Evolutionary conservation across 192 early-diverging fungal genomes (phyloP), one percentile per base, ranked within the genome.

Genomic region (Coemansia sp.): DNA sequence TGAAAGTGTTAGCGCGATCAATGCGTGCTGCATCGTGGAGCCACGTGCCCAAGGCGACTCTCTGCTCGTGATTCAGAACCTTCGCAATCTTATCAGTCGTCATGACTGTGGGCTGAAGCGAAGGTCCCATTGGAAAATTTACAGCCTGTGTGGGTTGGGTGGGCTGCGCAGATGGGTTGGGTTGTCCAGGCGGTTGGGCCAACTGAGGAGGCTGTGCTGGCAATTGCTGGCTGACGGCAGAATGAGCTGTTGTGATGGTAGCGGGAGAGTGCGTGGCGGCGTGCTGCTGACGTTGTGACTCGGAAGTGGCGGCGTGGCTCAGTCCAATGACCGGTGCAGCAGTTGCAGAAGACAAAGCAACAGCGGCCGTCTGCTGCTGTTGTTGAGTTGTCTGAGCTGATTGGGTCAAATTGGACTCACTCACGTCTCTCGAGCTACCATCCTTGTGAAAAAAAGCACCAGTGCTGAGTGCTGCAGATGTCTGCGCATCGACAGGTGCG

Each of bases 51-150:
- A 74, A 54, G 57, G 63, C 69, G 56, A 62, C 67, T 51, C 59
- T 64, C 56, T 82, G 80, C 51, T 71, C 67, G 20, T 64, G 36
- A 51, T 74, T 63, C 19, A 77, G 64, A 23, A 70, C 39, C 57
- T 70, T 61, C 27, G 27, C 53, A 51, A 76, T 67, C 55, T 71
- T 59, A 36, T 81, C 78, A 51, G 58, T 51, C 36, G 73, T 54
- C 59, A 81, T 59, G 33, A 81, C 78, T 61, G 67, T 72, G 54
- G 78, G 78, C 60, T 66, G 66, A 51, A 66, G 70, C 66, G 66
- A 68, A 72, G 71, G 69, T 63, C 61, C 68, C 61, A 68, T 57
- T 32, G 61, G 65, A 76, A 76, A 82, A 82, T 82, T 82, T 76
- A 17, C 70, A 31, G 63, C 67, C 53, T 51, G 57, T 72, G 66